Conservation (phyloP, 305 asterid species). For the Striga hermonthica region DNA sequence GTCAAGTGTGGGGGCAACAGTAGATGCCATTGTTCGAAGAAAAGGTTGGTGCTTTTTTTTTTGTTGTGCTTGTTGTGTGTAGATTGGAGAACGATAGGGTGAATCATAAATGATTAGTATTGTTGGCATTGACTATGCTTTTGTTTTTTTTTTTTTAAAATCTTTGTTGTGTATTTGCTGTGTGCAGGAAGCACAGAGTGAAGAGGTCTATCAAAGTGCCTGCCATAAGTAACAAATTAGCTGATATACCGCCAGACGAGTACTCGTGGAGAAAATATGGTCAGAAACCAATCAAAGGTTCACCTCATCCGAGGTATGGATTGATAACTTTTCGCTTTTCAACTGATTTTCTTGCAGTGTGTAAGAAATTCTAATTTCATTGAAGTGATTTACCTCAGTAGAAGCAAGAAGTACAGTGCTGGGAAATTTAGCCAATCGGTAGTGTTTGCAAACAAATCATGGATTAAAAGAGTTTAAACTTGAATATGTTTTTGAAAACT, state of each 20-base stretch:
- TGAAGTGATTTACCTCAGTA: background rate
- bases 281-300: constrained; percentile 90
- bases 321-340: background rate
- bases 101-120: too few species aligned
- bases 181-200: constrained; percentile 72
- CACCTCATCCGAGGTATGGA: constrained; percentile 86
- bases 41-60: constrained; percentile 49
- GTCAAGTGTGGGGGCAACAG: constrained; percentile 83
- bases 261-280: constrained; percentile 97
- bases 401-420: background rate
- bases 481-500: too few species aligned
- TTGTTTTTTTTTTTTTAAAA: background rate
- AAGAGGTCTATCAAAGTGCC: constrained; percentile 86
- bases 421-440: background rate
- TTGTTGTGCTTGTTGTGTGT: background rate
- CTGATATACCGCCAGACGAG: constrained; percentile 85
- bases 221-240: constrained; percentile 84
- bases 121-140: background rate
- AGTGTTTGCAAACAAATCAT: background rate
- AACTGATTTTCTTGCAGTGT: background rate
- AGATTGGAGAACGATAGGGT: too few species aligned
- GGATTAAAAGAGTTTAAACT: background rate
- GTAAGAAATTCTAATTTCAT: background rate
- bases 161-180: background rate
- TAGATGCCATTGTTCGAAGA: constrained; percentile 90